Base-by-base conservation (phyloP, 495 filamentous ascomycete genomes). In the Pyrenula massariospora region DNA sequence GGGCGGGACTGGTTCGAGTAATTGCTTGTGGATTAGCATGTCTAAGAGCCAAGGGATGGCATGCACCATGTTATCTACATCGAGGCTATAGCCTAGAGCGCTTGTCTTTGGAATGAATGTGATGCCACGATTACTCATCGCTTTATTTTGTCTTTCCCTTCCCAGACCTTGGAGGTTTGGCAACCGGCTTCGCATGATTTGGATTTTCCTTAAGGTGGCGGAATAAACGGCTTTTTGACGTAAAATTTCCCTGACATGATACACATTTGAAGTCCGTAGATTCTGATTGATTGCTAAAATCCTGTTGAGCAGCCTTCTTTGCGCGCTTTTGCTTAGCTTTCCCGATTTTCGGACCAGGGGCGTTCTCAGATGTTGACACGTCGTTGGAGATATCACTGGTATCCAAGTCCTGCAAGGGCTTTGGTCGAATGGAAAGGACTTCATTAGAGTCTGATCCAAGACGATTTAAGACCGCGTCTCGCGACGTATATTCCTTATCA, bases 311-410 rank as follows among this genome's bases (percentile, higher is more conserved):
- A 19, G 85, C 86, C 63, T 82, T 89, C 68, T 90, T 96, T 48
- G 88, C 85, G 49, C 88, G 80, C 66, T 89, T 96, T 58, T 86
- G 79, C 65, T 92, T 96, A 10, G 93, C 93, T 67, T 91, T 95
- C 22, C 93, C 91, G 1, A 88, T 47, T 60, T 86, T 89, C 56
- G 50, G 50, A 21, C 22, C 20, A 10, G 50, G 5, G 20, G 50
- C 8, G 8, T 24, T 52, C 10, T 52, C 50, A 5, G 50, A 8
- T 52, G 8, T 5, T 5, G 8, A 8, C 8, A 19, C 22, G 8
- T 20, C 22, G 19, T 52, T 19, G 8, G n/a, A 8, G 8, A 8
- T 20, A 19, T 20, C 50, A 19, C 8, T 20, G 19, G 8, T 20
- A 5, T 52, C 50, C 19, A 20, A 42, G 15, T 42, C 31, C 15